These are phyloP conservation scores for Solanum pinnatisectum DNA, from an alignment of 257 asterid species.

Conservation along the genomic window DNA sequence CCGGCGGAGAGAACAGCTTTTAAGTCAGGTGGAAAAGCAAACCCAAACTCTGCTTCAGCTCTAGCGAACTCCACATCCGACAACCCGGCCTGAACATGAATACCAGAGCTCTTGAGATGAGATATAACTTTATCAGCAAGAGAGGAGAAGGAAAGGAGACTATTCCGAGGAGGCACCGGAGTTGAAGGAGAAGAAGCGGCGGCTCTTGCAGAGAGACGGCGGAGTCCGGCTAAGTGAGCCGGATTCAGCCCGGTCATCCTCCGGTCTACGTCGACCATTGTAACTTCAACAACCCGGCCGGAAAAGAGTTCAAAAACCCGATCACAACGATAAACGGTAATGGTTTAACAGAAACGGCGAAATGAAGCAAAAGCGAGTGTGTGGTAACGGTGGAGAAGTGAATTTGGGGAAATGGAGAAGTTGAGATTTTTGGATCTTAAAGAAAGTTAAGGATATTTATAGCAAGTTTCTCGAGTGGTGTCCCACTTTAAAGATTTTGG, in stretches of 20 bases:
- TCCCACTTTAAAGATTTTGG: slow-evolving; percentile 30
- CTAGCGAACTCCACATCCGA: slow-evolving; percentile 71
- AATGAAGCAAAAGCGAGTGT: not conserved
- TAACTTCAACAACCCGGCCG: not conserved
- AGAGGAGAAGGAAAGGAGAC: slow-evolving; percentile 68
- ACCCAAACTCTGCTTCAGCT: slow-evolving; percentile 91
- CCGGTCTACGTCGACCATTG: slow-evolving; percentile 96
- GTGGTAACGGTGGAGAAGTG: not conserved
- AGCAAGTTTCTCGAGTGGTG: slow-evolving; percentile 31
- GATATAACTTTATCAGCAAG: slow-evolving; percentile 67
- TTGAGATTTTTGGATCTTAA: slow-evolving; percentile 10
- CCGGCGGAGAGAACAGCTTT: slow-evolving; percentile 80
- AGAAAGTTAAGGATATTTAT: slow-evolving; percentile 25
- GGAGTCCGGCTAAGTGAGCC: slow-evolving; percentile 84
- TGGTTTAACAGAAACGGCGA: not conserved
- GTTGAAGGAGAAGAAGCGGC: slow-evolving; percentile 67
- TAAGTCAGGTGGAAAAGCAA: slow-evolving; percentile 80
- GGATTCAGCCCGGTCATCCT: slow-evolving; percentile 87
- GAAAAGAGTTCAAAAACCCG: not conserved
- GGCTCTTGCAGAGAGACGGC: slow-evolving; percentile 94
- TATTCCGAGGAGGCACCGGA: slow-evolving; percentile 75
- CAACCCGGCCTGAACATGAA: slow-evolving; percentile 61
- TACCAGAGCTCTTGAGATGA: slow-evolving; percentile 47
- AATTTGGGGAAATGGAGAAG: slow-evolving; percentile 12
- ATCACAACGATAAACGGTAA: not conserved